phyloP scores from a whole-genome alignment of 192 early-diverging fungal species.

The Chytriomyces sp. region DNA sequence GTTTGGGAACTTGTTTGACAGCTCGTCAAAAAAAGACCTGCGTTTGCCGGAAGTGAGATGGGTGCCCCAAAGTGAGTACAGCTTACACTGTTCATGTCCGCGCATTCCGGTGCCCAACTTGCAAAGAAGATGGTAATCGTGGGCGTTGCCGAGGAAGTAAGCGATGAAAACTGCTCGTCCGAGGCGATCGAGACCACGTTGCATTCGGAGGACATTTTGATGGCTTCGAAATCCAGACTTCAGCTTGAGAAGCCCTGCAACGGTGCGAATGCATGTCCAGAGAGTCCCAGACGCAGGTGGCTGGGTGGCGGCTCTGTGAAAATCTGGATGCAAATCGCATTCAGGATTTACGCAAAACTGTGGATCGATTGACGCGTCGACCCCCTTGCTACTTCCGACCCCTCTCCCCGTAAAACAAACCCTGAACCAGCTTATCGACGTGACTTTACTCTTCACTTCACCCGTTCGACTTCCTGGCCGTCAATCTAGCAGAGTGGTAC shows the following conservation, averaged over 20 bases:
- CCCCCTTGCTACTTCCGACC: background rate
- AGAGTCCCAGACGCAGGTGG: no score
- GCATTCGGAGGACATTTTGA: background rate
- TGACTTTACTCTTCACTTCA: no score
- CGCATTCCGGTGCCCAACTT: slow-evolving; percentile 84
- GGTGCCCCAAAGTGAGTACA: background rate
- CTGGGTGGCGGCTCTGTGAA: no score
- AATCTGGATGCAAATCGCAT: background rate
- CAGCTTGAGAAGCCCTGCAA: no score
- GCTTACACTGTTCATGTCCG: slow-evolving; percentile 79
- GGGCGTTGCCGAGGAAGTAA: slow-evolving; percentile 16
- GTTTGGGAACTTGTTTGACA: slow-evolving; percentile 78
- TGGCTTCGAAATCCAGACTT: no score
- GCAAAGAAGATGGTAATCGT: slow-evolving; percentile 87
- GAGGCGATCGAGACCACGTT: slow-evolving; percentile 32
- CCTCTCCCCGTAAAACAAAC: no score
- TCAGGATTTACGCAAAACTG: background rate
- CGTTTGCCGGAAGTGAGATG: background rate
- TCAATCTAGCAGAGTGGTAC: no score
- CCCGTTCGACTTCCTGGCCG: no score
- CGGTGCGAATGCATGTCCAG: no score
- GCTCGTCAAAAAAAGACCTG: slow-evolving; percentile 72
- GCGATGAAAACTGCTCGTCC: slow-evolving; percentile 36
- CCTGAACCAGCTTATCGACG: no score
- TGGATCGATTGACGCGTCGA: background rate